phyloP scores from a whole-genome alignment of 2,329 filamentous ascomycete genomes.

The Beauveria sp. region DNA sequence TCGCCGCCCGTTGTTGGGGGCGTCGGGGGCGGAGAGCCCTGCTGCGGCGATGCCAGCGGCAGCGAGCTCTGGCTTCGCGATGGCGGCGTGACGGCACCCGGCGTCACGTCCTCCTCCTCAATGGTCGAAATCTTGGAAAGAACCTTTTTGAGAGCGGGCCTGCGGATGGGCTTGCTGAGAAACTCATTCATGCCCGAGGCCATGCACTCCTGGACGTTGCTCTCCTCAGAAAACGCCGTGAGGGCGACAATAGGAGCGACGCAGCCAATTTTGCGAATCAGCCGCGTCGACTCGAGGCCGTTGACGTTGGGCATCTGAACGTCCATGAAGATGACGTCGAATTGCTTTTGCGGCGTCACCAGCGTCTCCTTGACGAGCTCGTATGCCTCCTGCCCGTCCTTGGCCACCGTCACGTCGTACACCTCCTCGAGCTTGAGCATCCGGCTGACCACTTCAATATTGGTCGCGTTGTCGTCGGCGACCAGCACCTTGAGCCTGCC shows the following conservation, averaged over 20 bases:
- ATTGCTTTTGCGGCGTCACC: constrained; percentile 47
- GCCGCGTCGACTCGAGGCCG: constrained; percentile 74
- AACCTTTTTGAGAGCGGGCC: constrained; percentile 78
- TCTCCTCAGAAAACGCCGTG: constrained; percentile 85
- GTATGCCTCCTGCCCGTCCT: constrained; percentile 79
- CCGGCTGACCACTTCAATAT: constrained; percentile 50
- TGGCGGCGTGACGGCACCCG: neutral
- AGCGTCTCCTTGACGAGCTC: constrained; percentile 79
- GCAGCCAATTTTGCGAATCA: constrained; percentile 84
- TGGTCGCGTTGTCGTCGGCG: constrained; percentile 61
- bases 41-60: neutral
- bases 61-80: neutral
- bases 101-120: constrained; percentile 49
- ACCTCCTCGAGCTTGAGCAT: constrained; percentile 70
- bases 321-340: constrained; percentile 93
- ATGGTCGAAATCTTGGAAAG: constrained; percentile 79
- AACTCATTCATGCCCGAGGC: constrained; percentile 92
- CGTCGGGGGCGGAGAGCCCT: neutral
- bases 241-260: constrained; percentile 81
- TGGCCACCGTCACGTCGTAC: constrained; percentile 81
- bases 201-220: constrained; percentile 78
- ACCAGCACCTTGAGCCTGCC: constrained; percentile 69
- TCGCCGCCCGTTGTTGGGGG: neutral
- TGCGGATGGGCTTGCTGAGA: constrained; percentile 67
- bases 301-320: constrained; percentile 93